These are phyloP conservation scores for Vigna hirtella DNA, from an alignment of 306 rosid genomes.

Conservation along the genomic window DNA sequence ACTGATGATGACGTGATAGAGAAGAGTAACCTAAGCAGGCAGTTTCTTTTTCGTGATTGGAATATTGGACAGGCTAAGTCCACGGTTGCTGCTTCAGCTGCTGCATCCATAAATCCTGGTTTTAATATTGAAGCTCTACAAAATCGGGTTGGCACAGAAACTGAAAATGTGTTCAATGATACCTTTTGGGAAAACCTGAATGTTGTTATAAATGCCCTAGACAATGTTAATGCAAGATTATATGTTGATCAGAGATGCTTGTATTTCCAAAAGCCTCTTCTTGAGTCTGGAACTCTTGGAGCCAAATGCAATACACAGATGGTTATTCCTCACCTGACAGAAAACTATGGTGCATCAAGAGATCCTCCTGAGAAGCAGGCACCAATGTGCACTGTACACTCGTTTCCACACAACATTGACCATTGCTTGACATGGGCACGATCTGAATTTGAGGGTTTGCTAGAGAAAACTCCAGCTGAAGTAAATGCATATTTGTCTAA, in stretches of 20 bases:
- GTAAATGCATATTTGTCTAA: constrained; percentile 79
- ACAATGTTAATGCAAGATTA: constrained; percentile 87
- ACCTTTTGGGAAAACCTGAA: constrained; percentile 77
- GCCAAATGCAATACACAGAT: constrained; percentile 94
- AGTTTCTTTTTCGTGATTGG: constrained; percentile 94
- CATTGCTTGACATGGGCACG: constrained; percentile 98
- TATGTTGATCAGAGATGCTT: constrained; percentile 92
- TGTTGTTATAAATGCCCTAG: constrained; percentile 80
- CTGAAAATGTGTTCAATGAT: constrained; percentile 82
- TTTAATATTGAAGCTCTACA: constrained; percentile 78
- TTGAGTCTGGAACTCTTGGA: constrained; percentile 94
- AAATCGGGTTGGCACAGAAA: constrained; percentile 83
- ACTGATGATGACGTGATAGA: constrained; percentile 96
- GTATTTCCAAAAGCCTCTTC: constrained; percentile 91
- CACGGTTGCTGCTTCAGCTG: constrained; percentile 86
- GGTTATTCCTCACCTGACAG: constrained; percentile 92
- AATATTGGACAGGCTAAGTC: constrained; percentile 95
- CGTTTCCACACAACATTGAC: constrained; percentile 91
- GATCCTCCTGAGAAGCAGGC: constrained; percentile 97
- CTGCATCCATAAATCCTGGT: constrained; percentile 65
- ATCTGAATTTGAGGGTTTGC: constrained; percentile 90
- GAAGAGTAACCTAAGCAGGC: constrained; percentile 94
- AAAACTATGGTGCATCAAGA: constrained; percentile 96
- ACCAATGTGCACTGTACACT: constrained; percentile 94
- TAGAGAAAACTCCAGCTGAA: constrained; percentile 90